Conservation (phyloP, 2,329 filamentous ascomycete genomes). For the Aspergillus vadensis region DNA sequence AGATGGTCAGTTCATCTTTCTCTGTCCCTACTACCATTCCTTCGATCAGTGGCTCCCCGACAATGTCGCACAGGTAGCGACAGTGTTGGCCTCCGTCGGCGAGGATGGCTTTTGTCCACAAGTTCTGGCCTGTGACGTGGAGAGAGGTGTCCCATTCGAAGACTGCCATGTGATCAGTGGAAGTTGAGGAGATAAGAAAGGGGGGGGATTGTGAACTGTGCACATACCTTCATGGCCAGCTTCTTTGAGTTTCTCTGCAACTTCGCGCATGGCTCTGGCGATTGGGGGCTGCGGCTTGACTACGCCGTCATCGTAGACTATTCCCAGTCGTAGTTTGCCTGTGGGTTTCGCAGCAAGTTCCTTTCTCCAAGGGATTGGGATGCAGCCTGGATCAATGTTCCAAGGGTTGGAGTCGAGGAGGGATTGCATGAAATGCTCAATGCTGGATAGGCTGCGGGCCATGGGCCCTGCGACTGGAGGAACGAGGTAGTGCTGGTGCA, state of each 20-base stretch:
- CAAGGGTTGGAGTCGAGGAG: constrained; percentile 25
- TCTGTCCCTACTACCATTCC: constrained; percentile 37
- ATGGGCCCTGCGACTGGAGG: constrained; percentile 31
- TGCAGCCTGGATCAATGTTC: constrained; percentile 46
- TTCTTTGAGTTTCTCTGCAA: constrained; percentile 57
- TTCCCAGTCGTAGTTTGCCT: constrained; percentile 59
- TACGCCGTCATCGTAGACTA: constrained; percentile 61
- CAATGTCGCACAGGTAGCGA: constrained; percentile 26
- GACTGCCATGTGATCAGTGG: constrained; percentile 17
- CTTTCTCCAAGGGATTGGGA: constrained; percentile 31
- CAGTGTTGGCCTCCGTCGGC: constrained; percentile 36
- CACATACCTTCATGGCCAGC: constrained; percentile 51
- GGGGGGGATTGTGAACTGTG: background rate
- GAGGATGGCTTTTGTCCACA: constrained; percentile 34
- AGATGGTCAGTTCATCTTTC: constrained; percentile 23
- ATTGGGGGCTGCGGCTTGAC: constrained; percentile 64
- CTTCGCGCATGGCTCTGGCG: constrained; percentile 53
- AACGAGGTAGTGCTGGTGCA: constrained; percentile 38
- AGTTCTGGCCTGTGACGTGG: constrained; percentile 25
- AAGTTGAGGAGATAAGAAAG: background rate
- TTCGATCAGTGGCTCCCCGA: constrained; percentile 33
- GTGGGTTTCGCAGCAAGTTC: constrained; percentile 25
- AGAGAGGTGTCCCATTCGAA: constrained; percentile 35
- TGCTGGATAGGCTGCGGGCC: constrained; percentile 26
- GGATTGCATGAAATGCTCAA: constrained; percentile 34